Evolutionary conservation across 2,329 filamentous ascomycete species (phyloP), one percentile per base, ranked within the genome.

Genomic region (Penicillium brevicompactum): DNA sequence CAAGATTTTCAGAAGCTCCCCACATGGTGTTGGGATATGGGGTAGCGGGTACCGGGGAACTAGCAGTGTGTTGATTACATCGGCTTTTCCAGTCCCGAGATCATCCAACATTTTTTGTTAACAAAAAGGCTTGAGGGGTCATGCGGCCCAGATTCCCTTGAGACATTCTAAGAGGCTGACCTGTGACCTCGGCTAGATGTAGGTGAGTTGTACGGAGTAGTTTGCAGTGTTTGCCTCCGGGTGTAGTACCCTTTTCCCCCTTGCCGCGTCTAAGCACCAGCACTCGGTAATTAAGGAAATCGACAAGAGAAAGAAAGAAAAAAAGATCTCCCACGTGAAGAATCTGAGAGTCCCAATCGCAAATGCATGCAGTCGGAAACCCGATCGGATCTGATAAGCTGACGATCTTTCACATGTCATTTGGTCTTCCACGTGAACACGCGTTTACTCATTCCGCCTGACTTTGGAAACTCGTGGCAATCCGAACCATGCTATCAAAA

Each of bases 401-500:
- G 45, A 51, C 55, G 53, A 49, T 16, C n/a, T 57, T 44, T 64
- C 61, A 64, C 58, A 64, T 64, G 50, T 55, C 52, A 56, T 54
- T 45, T 53, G 41, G 46, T 18, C 14, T 16, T 31, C 18, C 30
- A 42, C 38, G 14, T 43, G 27, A 41, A 21, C n/a, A 41, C 38
- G 10, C n/a, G 10, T 42, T 34, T 59, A 59, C 32, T 62, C 58
- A 32, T 50, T 56, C 16, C 46, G 56, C 11, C 51, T 60, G 37
- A 42, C 45, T 45, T 66, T 67, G 6, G 56, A 57, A 18, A 62
- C 57, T 55, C 63, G 55, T 18, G 72, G 72, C 34, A 74, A 54
- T 46, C 66, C 67, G 43, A 74, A 31, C 84, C 84, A 87, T 31
- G 85, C 64, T 5, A 72, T 57, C 58, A 81, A 69, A 50, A 83